Conservation (phyloP, 2,329 filamentous ascomycete genomes). For the Arthroderma sp. region DNA sequence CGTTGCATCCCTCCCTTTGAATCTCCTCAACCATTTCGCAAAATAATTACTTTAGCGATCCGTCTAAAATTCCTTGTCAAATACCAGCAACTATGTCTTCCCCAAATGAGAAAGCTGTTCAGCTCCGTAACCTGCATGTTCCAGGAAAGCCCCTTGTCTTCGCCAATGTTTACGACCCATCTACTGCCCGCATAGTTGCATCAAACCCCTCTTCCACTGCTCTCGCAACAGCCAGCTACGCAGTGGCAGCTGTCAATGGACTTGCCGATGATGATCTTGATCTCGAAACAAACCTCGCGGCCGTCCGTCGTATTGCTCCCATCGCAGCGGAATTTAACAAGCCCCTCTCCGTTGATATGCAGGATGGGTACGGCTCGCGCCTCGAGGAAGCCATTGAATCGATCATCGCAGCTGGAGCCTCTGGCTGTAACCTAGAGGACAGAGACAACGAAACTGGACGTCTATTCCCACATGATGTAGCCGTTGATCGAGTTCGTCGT, state of each 20-base stretch:
- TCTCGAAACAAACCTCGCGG: slow-evolving; percentile 41
- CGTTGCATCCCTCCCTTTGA: background rate
- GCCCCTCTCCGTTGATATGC: slow-evolving; percentile 47
- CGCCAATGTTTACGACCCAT: slow-evolving; percentile 44
- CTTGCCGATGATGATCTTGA: slow-evolving; percentile 40
- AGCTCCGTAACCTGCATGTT: slow-evolving; percentile 33
- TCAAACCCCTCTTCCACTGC: slow-evolving; percentile 26
- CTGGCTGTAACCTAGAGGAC: slow-evolving; percentile 51
- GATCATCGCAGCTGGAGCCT: slow-evolving; percentile 41
- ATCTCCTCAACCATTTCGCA: background rate
- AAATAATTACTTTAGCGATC: background rate
- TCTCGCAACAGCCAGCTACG: slow-evolving; percentile 42
- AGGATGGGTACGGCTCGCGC: slow-evolving; percentile 46
- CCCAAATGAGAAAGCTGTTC: slow-evolving; percentile 9
- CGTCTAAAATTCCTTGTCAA: background rate
- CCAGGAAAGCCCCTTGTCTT: slow-evolving; percentile 43
- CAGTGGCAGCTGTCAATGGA: slow-evolving; percentile 38
- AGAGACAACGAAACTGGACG: slow-evolving; percentile 27
- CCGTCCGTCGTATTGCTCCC: slow-evolving; percentile 36
- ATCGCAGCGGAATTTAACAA: slow-evolving; percentile 32
- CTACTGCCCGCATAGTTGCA: slow-evolving; percentile 37
- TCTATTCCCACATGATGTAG: slow-evolving; percentile 34
- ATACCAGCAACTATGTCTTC: background rate
- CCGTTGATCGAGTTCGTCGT: slow-evolving; percentile 37
- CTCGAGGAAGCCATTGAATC: slow-evolving; percentile 36